phyloP scores from a whole-genome alignment of 768 basidiomycete species.

The Collybiopsis luxurians region DNA sequence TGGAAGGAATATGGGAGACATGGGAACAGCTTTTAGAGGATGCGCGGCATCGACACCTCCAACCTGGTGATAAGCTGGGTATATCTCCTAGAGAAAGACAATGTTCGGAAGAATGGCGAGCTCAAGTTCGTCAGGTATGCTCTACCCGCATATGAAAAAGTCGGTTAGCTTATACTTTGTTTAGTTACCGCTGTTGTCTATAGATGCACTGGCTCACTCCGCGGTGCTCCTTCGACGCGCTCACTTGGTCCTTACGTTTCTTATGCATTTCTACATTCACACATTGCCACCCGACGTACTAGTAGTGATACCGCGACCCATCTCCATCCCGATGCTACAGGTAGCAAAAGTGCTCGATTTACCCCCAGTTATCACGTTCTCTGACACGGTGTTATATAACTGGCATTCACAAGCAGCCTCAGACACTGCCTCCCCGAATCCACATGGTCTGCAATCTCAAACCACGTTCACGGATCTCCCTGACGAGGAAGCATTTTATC shows the following conservation, averaged over 20 bases:
- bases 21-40: slow-evolving; percentile 69
- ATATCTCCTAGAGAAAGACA: slow-evolving; percentile 51
- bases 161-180: neutral
- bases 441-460: slow-evolving; percentile 44
- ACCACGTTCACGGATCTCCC: slow-evolving; percentile 74
- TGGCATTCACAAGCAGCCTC: slow-evolving; percentile 44
- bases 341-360: slow-evolving; percentile 73
- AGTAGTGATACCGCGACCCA: slow-evolving; percentile 62
- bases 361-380: slow-evolving; percentile 84
- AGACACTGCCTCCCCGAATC: slow-evolving; percentile 38
- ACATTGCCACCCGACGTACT: slow-evolving; percentile 46
- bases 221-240: slow-evolving; percentile 64
- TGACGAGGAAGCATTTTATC: slow-evolving; percentile 87
- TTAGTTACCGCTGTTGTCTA: slow-evolving; percentile 57
- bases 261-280: slow-evolving; percentile 80
- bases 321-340: slow-evolving; percentile 75
- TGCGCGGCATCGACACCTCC: slow-evolving; percentile 48
- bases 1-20: slow-evolving; percentile 44
- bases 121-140: slow-evolving; percentile 42
- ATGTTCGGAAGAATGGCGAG: neutral
- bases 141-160: neutral
- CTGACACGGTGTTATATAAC: slow-evolving; percentile 74
- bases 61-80: slow-evolving; percentile 53
- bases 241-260: slow-evolving; percentile 69
- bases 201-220: slow-evolving; percentile 42